Evolutionary conservation across 177 flowering plant species (phyloP).

Genomic region (Vitis hybrid): DNA sequence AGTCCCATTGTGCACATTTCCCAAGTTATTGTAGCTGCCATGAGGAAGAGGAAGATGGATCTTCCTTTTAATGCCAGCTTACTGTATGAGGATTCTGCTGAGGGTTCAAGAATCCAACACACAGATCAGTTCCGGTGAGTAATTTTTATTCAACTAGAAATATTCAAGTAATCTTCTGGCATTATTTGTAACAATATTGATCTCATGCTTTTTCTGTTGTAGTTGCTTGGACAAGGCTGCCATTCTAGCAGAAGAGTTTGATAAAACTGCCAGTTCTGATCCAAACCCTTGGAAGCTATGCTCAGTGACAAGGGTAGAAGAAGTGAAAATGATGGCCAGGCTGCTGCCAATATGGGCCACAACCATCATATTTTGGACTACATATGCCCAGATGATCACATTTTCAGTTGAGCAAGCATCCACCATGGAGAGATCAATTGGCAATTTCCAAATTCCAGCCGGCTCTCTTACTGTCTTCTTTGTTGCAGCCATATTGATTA

Average conservation of each 20-base stretch:
- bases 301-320: conserved; percentile 74
- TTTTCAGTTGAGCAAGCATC: conserved; percentile 81
- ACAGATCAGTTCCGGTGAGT: conserved; percentile 41
- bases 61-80: conserved; percentile 24
- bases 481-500: conserved; percentile 50
- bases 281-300: conserved; percentile 70
- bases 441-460: conserved; percentile 62
- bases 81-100: conserved; percentile 40
- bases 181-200: neutral
- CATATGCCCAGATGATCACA: conserved; percentile 88
- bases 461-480: conserved; percentile 67
- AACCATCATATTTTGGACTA: conserved; percentile 83
- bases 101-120: conserved; percentile 34
- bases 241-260: conserved; percentile 44
- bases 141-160: neutral
- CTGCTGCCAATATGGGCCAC: conserved; percentile 92
- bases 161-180: too few species aligned
- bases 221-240: conserved; percentile 81
- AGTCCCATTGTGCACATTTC: conserved; percentile 53
- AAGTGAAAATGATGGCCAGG: conserved; percentile 77
- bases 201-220: neutral
- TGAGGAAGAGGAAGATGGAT: conserved; percentile 34
- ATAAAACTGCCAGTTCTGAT: conserved; percentile 9
- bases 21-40: conserved; percentile 47
- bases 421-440: conserved; percentile 62